Evolutionary conservation across 2,329 filamentous ascomycete genomes (phyloP).

Genomic region (Monilinia vaccinii-corymbosi): DNA sequence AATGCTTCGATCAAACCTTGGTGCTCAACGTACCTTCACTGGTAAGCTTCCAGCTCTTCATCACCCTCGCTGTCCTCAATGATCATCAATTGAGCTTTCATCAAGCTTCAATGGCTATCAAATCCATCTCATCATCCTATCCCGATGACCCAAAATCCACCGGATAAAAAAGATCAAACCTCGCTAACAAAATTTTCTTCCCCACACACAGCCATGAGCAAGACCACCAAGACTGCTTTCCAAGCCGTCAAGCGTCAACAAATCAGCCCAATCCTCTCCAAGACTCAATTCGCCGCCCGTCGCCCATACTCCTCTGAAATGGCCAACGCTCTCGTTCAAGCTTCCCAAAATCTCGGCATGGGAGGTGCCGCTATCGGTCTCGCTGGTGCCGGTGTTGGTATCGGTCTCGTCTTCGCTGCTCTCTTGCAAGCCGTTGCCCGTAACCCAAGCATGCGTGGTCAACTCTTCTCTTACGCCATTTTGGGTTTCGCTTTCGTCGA

Average conservation of each 20-base stretch:
- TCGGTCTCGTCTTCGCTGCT: slow-evolving; percentile 87
- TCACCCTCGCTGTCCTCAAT: slow-evolving; percentile 6
- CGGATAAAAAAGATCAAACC: slow-evolving; percentile 10
- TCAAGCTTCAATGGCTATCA: background rate
- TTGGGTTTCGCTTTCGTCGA: slow-evolving; percentile 92
- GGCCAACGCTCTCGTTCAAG: slow-evolving; percentile 79
- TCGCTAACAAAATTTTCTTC: slow-evolving; percentile 22
- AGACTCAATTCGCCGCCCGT: slow-evolving; percentile 29
- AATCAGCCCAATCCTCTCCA: slow-evolving; percentile 55
- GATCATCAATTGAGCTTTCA: slow-evolving; percentile 4
- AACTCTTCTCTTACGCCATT: slow-evolving; percentile 96
- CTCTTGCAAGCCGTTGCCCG: slow-evolving; percentile 84
- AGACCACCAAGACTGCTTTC: slow-evolving; percentile 20
- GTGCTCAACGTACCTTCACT: slow-evolving; percentile 64
- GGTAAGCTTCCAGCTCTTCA: slow-evolving; percentile 42
- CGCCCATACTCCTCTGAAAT: slow-evolving; percentile 81
- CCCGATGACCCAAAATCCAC: background rate
- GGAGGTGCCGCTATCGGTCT: slow-evolving; percentile 85
- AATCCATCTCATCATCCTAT: background rate
- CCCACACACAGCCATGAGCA: slow-evolving; percentile 32
- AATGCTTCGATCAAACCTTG: slow-evolving; percentile 54
- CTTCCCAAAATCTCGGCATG: slow-evolving; percentile 87
- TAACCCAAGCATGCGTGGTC: slow-evolving; percentile 89
- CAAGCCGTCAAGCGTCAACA: slow-evolving; percentile 58
- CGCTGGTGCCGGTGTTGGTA: slow-evolving; percentile 88